Evolutionary conservation across 371 early-diverging fungal species (phyloP).

Genomic region (Funneliformis caledonium): DNA sequence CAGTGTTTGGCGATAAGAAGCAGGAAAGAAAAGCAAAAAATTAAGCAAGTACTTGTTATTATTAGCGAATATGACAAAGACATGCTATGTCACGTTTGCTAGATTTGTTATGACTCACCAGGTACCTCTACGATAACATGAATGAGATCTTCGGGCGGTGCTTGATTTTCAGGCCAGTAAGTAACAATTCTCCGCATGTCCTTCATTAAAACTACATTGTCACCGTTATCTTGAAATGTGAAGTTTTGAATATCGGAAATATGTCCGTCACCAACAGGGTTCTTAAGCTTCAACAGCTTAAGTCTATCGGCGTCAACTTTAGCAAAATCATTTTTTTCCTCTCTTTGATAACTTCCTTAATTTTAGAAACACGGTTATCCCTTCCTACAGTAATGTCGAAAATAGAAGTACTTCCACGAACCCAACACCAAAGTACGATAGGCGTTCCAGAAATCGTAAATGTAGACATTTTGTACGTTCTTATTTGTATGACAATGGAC

Average conservation of each 20-base stretch:
- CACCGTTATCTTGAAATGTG: not conserved
- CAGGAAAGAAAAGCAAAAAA: not conserved
- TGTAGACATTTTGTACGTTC: not conserved
- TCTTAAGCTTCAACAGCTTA: not conserved
- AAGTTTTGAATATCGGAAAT: constrained; percentile 3
- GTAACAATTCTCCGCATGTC: not conserved
- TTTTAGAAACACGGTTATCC: not conserved
- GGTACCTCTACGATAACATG: not conserved
- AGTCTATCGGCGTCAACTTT: not conserved
- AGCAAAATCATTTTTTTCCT: not conserved
- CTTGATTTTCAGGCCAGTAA: constrained; percentile 23
- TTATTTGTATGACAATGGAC: no score
- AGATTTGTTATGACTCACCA: no score
- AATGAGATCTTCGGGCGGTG: not conserved
- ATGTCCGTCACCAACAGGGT: not conserved
- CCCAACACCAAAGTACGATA: not conserved
- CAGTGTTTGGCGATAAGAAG: not conserved
- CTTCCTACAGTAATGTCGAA: not conserved
- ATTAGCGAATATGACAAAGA: no score
- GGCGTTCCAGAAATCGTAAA: not conserved
- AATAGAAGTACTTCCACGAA: constrained; percentile 10
- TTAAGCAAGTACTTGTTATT: no score
- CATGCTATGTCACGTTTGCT: no score
- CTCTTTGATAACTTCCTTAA: not conserved
- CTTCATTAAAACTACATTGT: not conserved